A percentile compares a stretch with the other conserved stretches of the same genome.
Evolutionary conservation across 2,329 filamentous ascomycete genomes (phyloP).

Genomic region (Aspergillus sergii): DNA sequence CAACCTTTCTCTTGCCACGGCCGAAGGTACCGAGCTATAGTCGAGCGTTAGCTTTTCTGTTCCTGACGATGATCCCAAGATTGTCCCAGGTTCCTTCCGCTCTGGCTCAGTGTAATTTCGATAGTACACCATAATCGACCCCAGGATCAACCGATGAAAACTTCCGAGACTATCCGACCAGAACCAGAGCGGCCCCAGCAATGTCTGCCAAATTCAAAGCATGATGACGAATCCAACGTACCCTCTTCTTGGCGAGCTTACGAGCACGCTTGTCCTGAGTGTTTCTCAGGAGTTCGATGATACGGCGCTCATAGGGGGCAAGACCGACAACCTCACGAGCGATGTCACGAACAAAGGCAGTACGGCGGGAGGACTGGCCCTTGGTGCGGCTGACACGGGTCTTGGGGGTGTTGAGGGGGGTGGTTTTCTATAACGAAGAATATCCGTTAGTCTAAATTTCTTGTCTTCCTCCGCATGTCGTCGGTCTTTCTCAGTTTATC

Average conservation of each 20-base stretch:
- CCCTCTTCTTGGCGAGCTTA: constrained; percentile 99
- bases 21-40: constrained; percentile 92
- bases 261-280: constrained; percentile 98
- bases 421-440: constrained; percentile 72
- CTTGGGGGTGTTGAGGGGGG: constrained; percentile 71
- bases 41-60: constrained; percentile 20
- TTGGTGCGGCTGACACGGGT: constrained; percentile 82
- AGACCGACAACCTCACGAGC: constrained; percentile 98
- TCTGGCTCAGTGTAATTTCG: not conserved
- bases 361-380: constrained; percentile 95
- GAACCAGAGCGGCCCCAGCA: constrained; percentile 1
- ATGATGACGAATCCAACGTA: constrained; percentile 53
- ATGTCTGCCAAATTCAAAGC: not conserved
- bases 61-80: not conserved
- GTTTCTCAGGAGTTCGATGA: constrained; percentile 99
- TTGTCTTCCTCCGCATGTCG: not conserved
- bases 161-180: constrained; percentile 1
- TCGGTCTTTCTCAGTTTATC: constrained; percentile 5
- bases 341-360: constrained; percentile 93
- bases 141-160: not conserved
- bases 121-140: not conserved
- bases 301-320: constrained; percentile 94
- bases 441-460: constrained; percentile 41
- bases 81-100: not conserved
- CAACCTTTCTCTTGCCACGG: constrained; percentile 99